Conservation (phyloP, 306 rosid genomes). For the Alnus glutinosa region DNA sequence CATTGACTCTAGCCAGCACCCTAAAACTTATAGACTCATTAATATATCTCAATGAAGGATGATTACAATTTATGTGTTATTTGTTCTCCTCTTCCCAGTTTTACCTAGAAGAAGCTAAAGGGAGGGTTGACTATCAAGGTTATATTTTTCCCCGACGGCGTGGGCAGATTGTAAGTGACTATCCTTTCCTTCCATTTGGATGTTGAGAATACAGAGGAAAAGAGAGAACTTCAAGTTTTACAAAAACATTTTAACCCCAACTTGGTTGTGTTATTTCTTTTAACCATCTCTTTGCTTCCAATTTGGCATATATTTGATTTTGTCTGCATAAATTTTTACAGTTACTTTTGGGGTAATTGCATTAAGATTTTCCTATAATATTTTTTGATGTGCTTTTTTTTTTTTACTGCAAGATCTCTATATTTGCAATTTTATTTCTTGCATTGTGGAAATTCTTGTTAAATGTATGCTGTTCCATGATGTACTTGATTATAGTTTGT, state of each 20-base stretch:
- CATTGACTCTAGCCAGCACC: background rate
- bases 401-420: background rate
- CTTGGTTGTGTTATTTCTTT: background rate
- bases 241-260: background rate
- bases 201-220: background rate
- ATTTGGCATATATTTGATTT: background rate
- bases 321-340: constrained; percentile 1
- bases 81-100: constrained; percentile 24
- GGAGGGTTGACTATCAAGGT: constrained; percentile 91
- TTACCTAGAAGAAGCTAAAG: constrained; percentile 91
- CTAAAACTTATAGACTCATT: background rate
- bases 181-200: constrained; percentile 8
- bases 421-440: background rate
- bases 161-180: constrained; percentile 67
- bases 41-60: background rate
- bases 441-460: background rate
- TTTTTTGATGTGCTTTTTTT: background rate
- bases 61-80: constrained; percentile 10
- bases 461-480: background rate
- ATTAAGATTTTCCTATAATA: background rate
- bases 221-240: too few relatives aligned
- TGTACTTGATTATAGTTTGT: background rate
- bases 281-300: background rate
- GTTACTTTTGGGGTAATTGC: background rate
- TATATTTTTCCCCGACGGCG: constrained; percentile 80